A percentile compares a stretch with the other conserved stretches of the same genome.
phyloP scores from a whole-genome alignment of 1,139 yeast genomes.

The Protomyces gravidus region DNA sequence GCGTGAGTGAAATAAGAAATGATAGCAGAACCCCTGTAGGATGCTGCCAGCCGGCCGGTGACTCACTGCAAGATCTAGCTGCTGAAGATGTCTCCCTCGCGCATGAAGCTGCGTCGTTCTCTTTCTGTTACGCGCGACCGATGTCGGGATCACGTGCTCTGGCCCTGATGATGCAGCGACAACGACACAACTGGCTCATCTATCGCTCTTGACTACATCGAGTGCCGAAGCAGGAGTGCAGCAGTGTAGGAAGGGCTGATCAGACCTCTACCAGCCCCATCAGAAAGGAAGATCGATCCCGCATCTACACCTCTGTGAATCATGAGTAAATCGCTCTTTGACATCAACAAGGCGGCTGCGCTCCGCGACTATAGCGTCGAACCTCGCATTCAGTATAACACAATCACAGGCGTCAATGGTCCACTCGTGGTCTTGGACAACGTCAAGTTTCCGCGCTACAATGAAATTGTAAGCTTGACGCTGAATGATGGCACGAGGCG shows the following conservation, averaged over 20 bases:
- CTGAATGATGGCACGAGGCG: slow-evolving; percentile 90
- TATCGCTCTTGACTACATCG: no score
- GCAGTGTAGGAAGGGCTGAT: no score
- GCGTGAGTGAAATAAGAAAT: no score
- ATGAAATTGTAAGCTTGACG: slow-evolving; percentile 93
- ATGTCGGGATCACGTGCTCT: background rate
- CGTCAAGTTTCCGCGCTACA: slow-evolving; percentile 71
- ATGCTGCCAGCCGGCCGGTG: no score
- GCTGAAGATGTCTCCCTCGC: no score
- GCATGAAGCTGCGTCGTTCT: no score
- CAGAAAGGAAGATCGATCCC: background rate
- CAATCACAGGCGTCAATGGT: slow-evolving; percentile 94
- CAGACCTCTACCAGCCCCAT: background rate
- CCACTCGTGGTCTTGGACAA: slow-evolving; percentile 87
- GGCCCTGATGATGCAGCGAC: background rate
- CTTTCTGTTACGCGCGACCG: no score
- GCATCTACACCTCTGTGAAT: background rate
- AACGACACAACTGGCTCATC: no score
- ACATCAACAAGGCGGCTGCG: slow-evolving; percentile 37
- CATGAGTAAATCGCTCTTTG: slow-evolving; percentile 30
- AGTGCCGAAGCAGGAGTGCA: no score
- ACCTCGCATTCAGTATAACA: slow-evolving; percentile 56
- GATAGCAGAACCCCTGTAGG: no score
- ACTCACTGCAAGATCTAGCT: no score
- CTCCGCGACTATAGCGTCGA: slow-evolving; percentile 36